Conservation (phyloP, 1,139 yeast species). For the Zygoascus meyerae region DNA sequence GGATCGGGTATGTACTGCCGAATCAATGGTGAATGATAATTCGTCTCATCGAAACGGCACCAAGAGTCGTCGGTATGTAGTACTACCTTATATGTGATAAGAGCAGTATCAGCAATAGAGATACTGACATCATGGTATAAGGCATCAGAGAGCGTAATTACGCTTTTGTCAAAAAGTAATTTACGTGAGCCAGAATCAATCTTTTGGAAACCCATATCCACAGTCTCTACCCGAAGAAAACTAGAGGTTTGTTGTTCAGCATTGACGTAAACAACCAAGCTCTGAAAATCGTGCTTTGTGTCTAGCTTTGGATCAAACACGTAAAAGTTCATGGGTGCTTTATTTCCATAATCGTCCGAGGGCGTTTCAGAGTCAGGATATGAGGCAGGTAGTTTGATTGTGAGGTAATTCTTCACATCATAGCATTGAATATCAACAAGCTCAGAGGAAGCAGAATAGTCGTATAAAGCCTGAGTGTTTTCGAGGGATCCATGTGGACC, state of each 20-base stretch:
- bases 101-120: constrained; percentile 14
- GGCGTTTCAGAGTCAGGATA: constrained; percentile 7
- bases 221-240: constrained; percentile 1
- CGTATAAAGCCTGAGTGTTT: background rate
- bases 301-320: constrained; percentile 5
- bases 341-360: constrained; percentile 8
- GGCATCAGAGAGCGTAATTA: constrained; percentile 7
- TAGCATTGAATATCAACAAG: constrained; percentile 1
- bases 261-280: constrained; percentile 1
- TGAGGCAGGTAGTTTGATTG: constrained; percentile 11
- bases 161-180: constrained; percentile 9
- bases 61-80: constrained; percentile 8
- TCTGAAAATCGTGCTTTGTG: background rate
- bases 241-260: background rate
- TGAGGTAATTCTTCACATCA: constrained; percentile 4
- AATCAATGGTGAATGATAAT: constrained; percentile 49
- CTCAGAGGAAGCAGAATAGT: background rate
- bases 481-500: background rate
- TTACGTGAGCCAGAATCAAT: constrained; percentile 6
- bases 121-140: constrained; percentile 15
- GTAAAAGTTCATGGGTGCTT: constrained; percentile 7
- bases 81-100: constrained; percentile 18
- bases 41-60: constrained; percentile 11
- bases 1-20: constrained; percentile 61
- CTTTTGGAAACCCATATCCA: constrained; percentile 3